Conservation (phyloP, 306 rosid genomes). For the Chamaecrista fasciculata region DNA sequence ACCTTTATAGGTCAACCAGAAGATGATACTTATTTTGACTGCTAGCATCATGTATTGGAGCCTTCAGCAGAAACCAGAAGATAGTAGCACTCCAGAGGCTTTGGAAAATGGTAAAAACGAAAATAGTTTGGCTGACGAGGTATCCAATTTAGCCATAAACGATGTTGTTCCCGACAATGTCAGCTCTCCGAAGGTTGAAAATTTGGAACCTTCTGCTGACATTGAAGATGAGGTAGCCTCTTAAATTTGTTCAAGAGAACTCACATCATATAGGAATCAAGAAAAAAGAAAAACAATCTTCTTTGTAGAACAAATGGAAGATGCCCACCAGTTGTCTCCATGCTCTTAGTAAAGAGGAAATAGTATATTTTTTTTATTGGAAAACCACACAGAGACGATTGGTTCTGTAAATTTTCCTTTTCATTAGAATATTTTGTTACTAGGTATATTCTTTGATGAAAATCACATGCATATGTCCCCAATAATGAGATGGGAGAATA, state of each 20-base stretch:
- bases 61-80: slow-evolving; percentile 67
- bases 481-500: slow-evolving; percentile 38
- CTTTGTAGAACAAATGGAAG: slow-evolving; percentile 28
- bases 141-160: slow-evolving; percentile 50
- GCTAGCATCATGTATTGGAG: slow-evolving; percentile 99
- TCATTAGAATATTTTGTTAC: slow-evolving; percentile 24
- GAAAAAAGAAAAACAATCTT: slow-evolving; percentile 9
- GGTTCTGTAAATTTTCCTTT: slow-evolving; percentile 43
- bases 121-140: slow-evolving; percentile 34
- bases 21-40: slow-evolving; percentile 90
- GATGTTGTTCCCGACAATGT: slow-evolving; percentile 27
- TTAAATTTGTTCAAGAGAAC: slow-evolving; percentile 25
- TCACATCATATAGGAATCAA: slow-evolving; percentile 32
- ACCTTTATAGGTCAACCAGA: slow-evolving; percentile 76
- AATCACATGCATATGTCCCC: slow-evolving; percentile 32
- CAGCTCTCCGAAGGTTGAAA: background rate
- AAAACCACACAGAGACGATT: slow-evolving; percentile 47
- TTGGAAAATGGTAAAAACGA: slow-evolving; percentile 36
- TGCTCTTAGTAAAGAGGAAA: slow-evolving; percentile 27
- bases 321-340: slow-evolving; percentile 29
- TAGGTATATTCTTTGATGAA: slow-evolving; percentile 51
- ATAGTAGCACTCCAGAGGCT: slow-evolving; percentile 5
- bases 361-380: slow-evolving; percentile 29
- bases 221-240: slow-evolving; percentile 23
- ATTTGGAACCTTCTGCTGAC: slow-evolving; percentile 17